Evolutionary conservation across 2,329 filamentous ascomycete species (phyloP), one percentile per base, ranked within the genome.

Genomic region (Sporothrix pseudoabietina): DNA sequence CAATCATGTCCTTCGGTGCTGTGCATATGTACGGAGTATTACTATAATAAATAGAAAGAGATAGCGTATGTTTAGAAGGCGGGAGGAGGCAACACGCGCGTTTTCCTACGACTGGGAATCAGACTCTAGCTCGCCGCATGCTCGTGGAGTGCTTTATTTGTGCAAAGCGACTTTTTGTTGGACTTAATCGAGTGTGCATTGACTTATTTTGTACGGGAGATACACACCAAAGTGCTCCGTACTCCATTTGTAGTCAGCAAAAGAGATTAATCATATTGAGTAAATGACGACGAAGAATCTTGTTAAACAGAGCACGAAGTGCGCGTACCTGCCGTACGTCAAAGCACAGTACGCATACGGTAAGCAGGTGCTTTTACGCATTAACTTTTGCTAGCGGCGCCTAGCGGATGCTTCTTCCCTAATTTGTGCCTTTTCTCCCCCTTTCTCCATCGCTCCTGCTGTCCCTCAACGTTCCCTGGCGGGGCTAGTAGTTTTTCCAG

Each of bases 351-450:
- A 26, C 22, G 14, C 16, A 30, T 44, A 68, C 65, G 49, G 65
- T 68, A n/a, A 22, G 41, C 26, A n/a, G 26, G 65, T n/a, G 26
- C 41, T 68, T 68, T 68, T n/a, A n/a, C n/a, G n/a, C n/a, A n/a
- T n/a, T 22, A 49, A n/a, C 26, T 32, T 66, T 35, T 52, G 1
- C 30, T 68, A 68, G 44, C 65, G 44, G 26, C 26, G 2, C 63
- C 26, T 68, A 68, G 63, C 30, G 41, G 41, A 49, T 68, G 65
- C 47, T 68, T 68, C 65, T 68, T 68, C 65, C 65, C 65, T 52
- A 52, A 35, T 52, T 35, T n/a, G 47, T 52, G 14, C 30, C 41
- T n/a, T 49, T 68, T 47, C 26, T 49, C 14, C 44, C 65, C 65
- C 26, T 68, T 35, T 68, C 39, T 66, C 39, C 61, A 47, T 66